phyloP scores from a whole-genome alignment of 805 yeast species.

The Candida multigemmis region DNA sequence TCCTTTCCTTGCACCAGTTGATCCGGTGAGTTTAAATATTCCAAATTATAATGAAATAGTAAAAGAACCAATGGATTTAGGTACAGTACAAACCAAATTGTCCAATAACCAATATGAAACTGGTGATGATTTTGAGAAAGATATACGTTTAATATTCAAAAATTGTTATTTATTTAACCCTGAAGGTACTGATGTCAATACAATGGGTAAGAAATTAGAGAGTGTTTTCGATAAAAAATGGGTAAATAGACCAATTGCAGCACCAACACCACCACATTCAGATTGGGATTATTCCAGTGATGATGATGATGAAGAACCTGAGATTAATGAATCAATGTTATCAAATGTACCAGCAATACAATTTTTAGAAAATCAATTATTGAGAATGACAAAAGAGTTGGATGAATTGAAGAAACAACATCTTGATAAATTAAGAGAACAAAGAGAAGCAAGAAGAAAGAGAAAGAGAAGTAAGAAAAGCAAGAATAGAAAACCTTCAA shows the following conservation, averaged over 20 bases:
- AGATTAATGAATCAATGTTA: constrained; percentile 41
- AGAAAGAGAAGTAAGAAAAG: constrained; percentile 31
- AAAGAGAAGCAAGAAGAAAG: constrained; percentile 43
- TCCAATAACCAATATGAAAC: constrained; percentile 82
- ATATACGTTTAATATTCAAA: constrained; percentile 71
- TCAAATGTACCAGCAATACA: constrained; percentile 86
- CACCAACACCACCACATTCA: constrained; percentile 62
- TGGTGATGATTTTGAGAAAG: constrained; percentile 80
- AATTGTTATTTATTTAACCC: constrained; percentile 94
- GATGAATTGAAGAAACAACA: constrained; percentile 75
- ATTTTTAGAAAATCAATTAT: constrained; percentile 78
- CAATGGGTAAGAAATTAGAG: constrained; percentile 91
- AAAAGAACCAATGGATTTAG: constrained; percentile 91
- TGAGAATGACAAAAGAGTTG: constrained; percentile 77
- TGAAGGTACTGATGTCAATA: constrained; percentile 91
- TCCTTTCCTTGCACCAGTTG: constrained; percentile 92
- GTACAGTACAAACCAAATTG: constrained; percentile 72
- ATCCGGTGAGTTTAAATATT: constrained; percentile 86
- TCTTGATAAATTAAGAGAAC: constrained; percentile 56
- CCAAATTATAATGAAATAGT: constrained; percentile 84
- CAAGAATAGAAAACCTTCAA: constrained; percentile 8
- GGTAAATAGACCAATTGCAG: constrained; percentile 54
- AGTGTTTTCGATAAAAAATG: constrained; percentile 79
- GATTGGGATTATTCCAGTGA: constrained; percentile 17
- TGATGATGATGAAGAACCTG: constrained; percentile 48